Base-by-base conservation (phyloP, 257 asterid species). In the Gardenia jasminoides region DNA sequence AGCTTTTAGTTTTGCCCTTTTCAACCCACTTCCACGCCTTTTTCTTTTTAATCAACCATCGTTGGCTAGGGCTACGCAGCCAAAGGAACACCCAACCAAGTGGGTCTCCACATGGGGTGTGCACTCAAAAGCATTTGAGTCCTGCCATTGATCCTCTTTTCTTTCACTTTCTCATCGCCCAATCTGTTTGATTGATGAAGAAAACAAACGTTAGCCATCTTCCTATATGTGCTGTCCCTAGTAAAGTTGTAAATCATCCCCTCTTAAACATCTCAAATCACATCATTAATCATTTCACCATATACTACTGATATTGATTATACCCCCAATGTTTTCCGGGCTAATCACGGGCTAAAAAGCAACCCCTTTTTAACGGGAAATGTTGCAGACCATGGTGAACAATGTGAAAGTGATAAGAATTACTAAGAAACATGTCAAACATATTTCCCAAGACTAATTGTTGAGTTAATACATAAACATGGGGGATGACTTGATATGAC, bases 91-190 rank as follows among this genome's bases (percentile, higher is more conserved):
- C 81, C 78, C 70, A 78, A 73, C 85, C 75, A 80, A 80, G 44
- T 83, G 86, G 86, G 88, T 80, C 86, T 80, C 88, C 86, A 80
- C 84, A 80, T 82, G 86, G 84, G 84, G 80, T 79, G 80, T 73
- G 78, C 82, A 79, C 31, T 76, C 47, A 65, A 76, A 79, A 81
- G 59, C 75, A 78, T 67, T 48, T 43, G 41, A 28, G 77, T 50
- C 66, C 12, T 17, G 64, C 67, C 69, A 67, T 67, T 76, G 50
- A 43, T 76, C 39, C n/a, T 28, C 75, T 17, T 75, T 74, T 26
- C 58, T 73, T 11, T 58, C 67, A 39, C 70, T 39, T 22, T 41
- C 59, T 26, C 20, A 15, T 74, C 48, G 10, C 44, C 59, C 31
- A 67, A 17, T 48, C 48, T 76, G 8, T n/a, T n/a, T 67, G 75